phyloP scores from a whole-genome alignment of 306 rosid species.

The Quillaja saponaria region DNA sequence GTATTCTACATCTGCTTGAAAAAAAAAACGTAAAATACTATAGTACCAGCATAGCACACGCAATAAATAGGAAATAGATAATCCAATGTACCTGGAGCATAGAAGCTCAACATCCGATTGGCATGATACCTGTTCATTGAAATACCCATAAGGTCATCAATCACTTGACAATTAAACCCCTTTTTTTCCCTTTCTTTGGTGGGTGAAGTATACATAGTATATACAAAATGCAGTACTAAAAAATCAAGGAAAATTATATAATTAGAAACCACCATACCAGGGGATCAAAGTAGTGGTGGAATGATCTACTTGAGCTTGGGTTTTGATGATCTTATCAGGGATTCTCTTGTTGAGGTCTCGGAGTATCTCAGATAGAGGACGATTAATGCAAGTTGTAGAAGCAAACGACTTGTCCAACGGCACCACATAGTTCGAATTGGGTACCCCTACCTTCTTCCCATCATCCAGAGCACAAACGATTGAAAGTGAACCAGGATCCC shows the following conservation, averaged over 20 bases:
- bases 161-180: background rate
- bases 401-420: conserved; percentile 80
- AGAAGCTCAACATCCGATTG: conserved; percentile 95
- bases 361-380: conserved; percentile 86
- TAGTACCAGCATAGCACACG: background rate
- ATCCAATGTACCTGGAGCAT: conserved; percentile 75
- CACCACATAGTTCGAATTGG: conserved; percentile 83
- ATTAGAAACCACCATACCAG: conserved; percentile 44
- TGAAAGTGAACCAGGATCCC: conserved; percentile 5
- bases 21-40: background rate
- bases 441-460: conserved; percentile 50
- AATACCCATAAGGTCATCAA: conserved; percentile 6
- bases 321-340: conserved; percentile 73
- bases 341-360: conserved; percentile 86
- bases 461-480: conserved; percentile 41
- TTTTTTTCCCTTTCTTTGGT: background rate
- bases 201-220: background rate
- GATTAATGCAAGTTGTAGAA: conserved; percentile 73
- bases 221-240: background rate
- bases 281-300: conserved; percentile 61
- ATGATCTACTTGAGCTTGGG: conserved; percentile 34
- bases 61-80: conserved; percentile 14
- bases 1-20: conserved; percentile 3
- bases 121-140: conserved; percentile 78
- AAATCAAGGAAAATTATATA: background rate